Base-by-base conservation (phyloP, 805 yeast species). In the Kodamaea laetipori region DNA sequence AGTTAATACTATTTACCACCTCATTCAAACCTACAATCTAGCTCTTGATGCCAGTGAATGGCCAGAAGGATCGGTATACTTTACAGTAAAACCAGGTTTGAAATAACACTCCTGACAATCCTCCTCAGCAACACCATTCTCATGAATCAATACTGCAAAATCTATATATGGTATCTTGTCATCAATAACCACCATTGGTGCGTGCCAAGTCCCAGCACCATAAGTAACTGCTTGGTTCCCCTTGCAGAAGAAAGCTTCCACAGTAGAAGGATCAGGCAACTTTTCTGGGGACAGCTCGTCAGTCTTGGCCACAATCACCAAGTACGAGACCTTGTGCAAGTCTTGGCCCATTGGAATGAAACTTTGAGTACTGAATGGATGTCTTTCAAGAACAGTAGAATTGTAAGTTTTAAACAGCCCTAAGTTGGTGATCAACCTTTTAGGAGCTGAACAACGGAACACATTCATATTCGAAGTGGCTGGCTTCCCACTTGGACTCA, bases 151-250 rank as follows among this genome's bases (percentile, higher is more conserved):
- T n/a, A 92, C 97, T 2, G 88, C 90, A 66, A 90, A 92, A 57
- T 92, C 96, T 19, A 71, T 61, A 44, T 67, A 60, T 0, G 65
- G 59, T 10, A 83, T 66, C 4, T 69, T 67, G 18, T 77, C 80
- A 25, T 82, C 84, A 7, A 89, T 61, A 1, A 88, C 92, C 16
- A 92, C 84, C 98, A 90, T 90, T 3, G 98, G 97, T 0, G 97
- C 96, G 60, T 90, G 98, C 98, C 98, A 90, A 4, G 84, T 78
- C 1, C 85, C 88, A 9, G 76, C 78, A 0, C 90, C 95, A 60
- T 90, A 90, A 0, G 97, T 90, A 3, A 90, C 89, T 0, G 96
- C 86, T 57, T 90, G 96, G 59, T 86, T 83, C 0, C 96, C 96
- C 43, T 67, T 74, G 51, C 90, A 87, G 4, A 80, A 51, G 55